Conservation (phyloP, 768 basidiomycete species). For the Galerina sulciceps region DNA sequence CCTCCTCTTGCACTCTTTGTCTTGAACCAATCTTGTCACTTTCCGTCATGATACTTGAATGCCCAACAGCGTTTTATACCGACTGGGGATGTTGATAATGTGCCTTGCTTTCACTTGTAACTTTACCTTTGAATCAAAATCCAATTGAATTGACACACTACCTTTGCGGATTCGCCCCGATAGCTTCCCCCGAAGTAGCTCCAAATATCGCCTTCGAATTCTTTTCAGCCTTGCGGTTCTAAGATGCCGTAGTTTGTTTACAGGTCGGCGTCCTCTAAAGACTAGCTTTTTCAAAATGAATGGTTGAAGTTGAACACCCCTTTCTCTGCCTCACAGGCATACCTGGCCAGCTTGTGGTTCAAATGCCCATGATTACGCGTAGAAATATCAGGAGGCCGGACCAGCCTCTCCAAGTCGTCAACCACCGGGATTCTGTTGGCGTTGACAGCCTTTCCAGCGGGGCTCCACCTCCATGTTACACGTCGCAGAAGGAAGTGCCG, state of each 20-base stretch:
- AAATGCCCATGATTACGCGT: slow-evolving; percentile 1
- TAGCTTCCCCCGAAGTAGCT: slow-evolving; percentile 1
- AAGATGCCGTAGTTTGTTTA: background rate
- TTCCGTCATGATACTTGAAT: background rate
- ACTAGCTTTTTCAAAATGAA: background rate
- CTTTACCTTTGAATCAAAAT: background rate
- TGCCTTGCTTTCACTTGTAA: too few species aligned
- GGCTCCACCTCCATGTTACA: slow-evolving; percentile 12
- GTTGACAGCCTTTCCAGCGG: slow-evolving; percentile 8
- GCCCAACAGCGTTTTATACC: background rate
- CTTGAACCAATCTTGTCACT: too few species aligned
- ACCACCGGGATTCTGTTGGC: slow-evolving; percentile 3
- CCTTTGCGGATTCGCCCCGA: slow-evolving; percentile 3
- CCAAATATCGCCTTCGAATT: slow-evolving; percentile 8
- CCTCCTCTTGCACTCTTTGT: too few species aligned
- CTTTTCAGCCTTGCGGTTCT: slow-evolving; percentile 5
- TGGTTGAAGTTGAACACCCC: background rate
- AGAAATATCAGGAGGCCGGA: background rate
- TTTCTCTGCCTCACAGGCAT: background rate
- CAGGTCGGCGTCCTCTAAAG: background rate
- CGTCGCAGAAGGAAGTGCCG: slow-evolving; percentile 5
- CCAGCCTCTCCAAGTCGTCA: background rate
- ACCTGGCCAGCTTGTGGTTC: background rate
- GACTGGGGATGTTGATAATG: too few species aligned
- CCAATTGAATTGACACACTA: background rate